Evolutionary conservation across 345 rosid species (phyloP).

Genomic region (Punica granatum): DNA sequence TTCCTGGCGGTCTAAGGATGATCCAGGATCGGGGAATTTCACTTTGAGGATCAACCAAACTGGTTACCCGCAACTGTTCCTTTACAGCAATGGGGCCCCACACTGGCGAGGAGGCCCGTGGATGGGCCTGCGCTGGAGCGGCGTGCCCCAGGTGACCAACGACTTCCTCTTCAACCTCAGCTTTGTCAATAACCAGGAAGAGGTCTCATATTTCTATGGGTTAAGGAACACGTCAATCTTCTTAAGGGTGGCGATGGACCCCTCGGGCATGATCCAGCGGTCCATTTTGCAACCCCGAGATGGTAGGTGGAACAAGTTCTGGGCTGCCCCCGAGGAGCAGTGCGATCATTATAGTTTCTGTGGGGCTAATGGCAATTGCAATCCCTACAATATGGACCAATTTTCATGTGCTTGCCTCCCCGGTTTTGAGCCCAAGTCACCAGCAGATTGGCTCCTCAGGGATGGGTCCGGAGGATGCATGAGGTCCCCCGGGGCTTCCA

Average conservation of each 20-base stretch:
- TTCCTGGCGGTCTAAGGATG: conserved; percentile 34
- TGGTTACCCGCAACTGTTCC: conserved; percentile 32
- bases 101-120: conserved; percentile 31
- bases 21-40: conserved; percentile 29
- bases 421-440: conserved; percentile 57
- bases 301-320: conserved; percentile 35
- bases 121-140: conserved; percentile 41
- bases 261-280: no score
- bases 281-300: no score
- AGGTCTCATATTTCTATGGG: conserved; percentile 22
- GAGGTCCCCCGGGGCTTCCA: no score
- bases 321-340: conserved; percentile 45
- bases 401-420: conserved; percentile 55
- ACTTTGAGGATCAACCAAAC: conserved; percentile 15
- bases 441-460: no score
- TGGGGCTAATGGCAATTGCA: no score
- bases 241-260: conserved; percentile 44
- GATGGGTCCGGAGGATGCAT: no score
- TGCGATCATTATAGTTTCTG: conserved; percentile 52
- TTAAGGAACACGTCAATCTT: conserved; percentile 18
- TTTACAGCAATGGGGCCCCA: conserved; percentile 15
- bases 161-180: conserved; percentile 9
- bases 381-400: conserved; percentile 11
- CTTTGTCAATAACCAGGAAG: conserved; percentile 23
- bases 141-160: conserved; percentile 27